A percentile compares a stretch with the other conserved stretches of the same genome.
Evolutionary conservation across 169 alveolate species (phyloP).

Genomic region (Plasmodium blacklocki): DNA sequence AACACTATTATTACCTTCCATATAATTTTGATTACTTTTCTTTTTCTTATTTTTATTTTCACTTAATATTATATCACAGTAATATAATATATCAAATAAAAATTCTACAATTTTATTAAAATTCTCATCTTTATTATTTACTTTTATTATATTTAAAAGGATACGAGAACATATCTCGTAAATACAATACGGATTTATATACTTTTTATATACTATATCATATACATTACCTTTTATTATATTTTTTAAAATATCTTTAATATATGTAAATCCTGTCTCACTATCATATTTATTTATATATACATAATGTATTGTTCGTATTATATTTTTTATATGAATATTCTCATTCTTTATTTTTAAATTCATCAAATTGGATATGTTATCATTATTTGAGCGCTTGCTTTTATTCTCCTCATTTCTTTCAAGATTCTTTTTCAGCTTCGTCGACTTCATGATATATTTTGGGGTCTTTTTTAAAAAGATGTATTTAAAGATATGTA

Average conservation of each 20-base stretch:
- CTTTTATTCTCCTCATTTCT: constrained; percentile 10
- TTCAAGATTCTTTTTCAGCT: constrained; percentile 21
- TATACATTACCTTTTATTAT: constrained; percentile 66
- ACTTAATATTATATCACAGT: constrained; percentile 55
- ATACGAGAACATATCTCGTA: constrained; percentile 60
- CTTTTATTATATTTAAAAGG: constrained; percentile 33
- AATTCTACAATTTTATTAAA: constrained; percentile 68
- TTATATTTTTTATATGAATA: constrained; percentile 66
- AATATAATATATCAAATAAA: constrained; percentile 67
- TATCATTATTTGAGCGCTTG: constrained; percentile 6
- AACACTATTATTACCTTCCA: not conserved
- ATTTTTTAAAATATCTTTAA: constrained; percentile 62
- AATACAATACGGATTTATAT: constrained; percentile 47
- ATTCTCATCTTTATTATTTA: constrained; percentile 57
- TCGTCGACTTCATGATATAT: constrained; percentile 27
- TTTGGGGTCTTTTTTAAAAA: not conserved
- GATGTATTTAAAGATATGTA: not conserved
- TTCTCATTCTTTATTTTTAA: constrained; percentile 59
- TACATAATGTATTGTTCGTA: constrained; percentile 67
- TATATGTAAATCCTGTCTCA: constrained; percentile 69
- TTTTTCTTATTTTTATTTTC: constrained; percentile 14
- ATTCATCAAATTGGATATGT: constrained; percentile 16
- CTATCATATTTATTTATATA: constrained; percentile 65
- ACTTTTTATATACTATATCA: constrained; percentile 43
- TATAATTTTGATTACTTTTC: not conserved